Percentiles rank a stretch among this genome's conserved stretches.
Conservation (phyloP, 345 rosid genomes). For the Gossypium ekmanianum region DNA sequence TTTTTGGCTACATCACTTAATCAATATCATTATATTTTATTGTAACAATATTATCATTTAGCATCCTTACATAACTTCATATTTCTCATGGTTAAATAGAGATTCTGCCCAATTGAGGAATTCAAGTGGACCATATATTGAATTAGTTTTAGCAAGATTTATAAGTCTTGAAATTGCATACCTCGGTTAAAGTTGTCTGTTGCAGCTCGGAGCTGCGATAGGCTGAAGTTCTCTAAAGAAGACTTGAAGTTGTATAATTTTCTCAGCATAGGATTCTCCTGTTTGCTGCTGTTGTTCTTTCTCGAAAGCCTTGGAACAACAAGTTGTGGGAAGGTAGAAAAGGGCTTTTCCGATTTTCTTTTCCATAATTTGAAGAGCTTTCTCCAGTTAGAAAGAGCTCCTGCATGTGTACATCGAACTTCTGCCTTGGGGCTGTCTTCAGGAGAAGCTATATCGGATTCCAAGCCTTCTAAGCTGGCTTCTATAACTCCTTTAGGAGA, state of each 20-base stretch:
- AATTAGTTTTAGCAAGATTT: neutral
- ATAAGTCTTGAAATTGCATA: conserved; percentile 16
- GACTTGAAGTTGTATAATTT: conserved; percentile 59
- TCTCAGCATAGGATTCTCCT: conserved; percentile 40
- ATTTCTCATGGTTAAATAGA: neutral
- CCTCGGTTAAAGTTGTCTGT: conserved; percentile 67
- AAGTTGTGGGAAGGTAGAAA: conserved; percentile 45
- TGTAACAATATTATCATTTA: neutral
- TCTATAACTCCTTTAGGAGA: conserved; percentile 76
- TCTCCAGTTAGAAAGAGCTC: conserved; percentile 53
- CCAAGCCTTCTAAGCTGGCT: conserved; percentile 39
- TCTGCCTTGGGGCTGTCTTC: conserved; percentile 16
- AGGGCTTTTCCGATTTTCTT: conserved; percentile 47
- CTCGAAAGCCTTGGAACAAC: conserved; percentile 29
- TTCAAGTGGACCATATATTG: neutral
- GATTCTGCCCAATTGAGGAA: neutral
- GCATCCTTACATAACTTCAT: neutral
- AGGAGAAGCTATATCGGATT: conserved; percentile 17
- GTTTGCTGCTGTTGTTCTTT: conserved; percentile 40
- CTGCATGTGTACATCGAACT: conserved; percentile 23
- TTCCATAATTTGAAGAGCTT: conserved; percentile 70
- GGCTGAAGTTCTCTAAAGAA: conserved; percentile 51
- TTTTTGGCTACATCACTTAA: neutral
- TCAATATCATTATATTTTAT: neutral
- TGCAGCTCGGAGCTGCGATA: conserved; percentile 58